A percentile compares a stretch with the other conserved stretches of the same genome.
These are phyloP conservation scores for Phialophora macrospora DNA, from an alignment of 2,329 filamentous ascomycete genomes.

Conservation along the genomic window DNA sequence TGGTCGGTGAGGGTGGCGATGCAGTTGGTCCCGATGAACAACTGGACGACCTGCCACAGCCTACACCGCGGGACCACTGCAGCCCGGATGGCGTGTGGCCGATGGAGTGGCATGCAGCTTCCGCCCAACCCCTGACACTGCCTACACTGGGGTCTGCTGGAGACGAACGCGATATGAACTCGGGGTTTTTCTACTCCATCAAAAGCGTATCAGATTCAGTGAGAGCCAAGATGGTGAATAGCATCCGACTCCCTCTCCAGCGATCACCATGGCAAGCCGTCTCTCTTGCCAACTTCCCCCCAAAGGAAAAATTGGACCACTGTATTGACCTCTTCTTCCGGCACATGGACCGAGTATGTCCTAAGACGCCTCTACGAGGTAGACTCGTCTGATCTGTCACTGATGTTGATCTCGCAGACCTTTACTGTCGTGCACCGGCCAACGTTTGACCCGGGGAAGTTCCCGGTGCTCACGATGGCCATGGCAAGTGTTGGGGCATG, in stretches of 20 bases:
- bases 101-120: conserved; percentile 11
- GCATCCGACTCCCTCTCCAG: background rate
- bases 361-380: background rate
- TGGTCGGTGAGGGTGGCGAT: background rate
- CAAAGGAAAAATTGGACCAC: conserved; percentile 19
- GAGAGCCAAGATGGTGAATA: conserved; percentile 2
- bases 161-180: background rate
- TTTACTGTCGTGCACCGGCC: conserved; percentile 20
- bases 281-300: conserved; percentile 8
- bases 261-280: background rate
- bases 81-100: conserved; percentile 14
- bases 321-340: conserved; percentile 24
- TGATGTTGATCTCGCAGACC: conserved; percentile 5
- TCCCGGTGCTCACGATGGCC: conserved; percentile 11
- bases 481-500: conserved; percentile 19
- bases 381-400: background rate
- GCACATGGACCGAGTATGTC: conserved; percentile 14
- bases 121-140: background rate
- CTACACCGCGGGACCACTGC: conserved; percentile 1
- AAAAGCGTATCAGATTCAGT: background rate
- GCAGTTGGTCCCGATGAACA: background rate
- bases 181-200: background rate
- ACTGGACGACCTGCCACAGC: background rate
- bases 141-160: background rate
- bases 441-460: conserved; percentile 22